phyloP scores from a whole-genome alignment of 495 filamentous ascomycete species.

The Penicillium dipodomyicola region DNA sequence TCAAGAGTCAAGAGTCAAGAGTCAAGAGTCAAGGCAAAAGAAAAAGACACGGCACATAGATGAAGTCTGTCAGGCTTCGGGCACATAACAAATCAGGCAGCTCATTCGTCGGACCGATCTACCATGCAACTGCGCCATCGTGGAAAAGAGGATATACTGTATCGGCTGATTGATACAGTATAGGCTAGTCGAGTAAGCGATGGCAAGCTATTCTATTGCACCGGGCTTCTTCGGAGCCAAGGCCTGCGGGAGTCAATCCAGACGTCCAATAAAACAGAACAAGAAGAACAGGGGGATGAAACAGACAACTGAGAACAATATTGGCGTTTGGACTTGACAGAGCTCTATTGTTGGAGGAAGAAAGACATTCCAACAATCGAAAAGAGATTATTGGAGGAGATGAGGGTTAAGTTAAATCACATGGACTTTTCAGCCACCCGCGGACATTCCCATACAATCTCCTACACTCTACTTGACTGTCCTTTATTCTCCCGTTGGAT shows the following conservation, averaged over 20 bases:
- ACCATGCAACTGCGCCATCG: conserved; percentile 11
- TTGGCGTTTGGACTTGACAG: conserved; percentile 5
- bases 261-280: neutral
- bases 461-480: too few relatives aligned
- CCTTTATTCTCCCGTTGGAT: neutral
- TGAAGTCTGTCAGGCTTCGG: conserved; percentile 20
- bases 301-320: neutral
- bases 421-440: neutral
- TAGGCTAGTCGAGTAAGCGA: conserved; percentile 18
- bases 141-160: conserved; percentile 1
- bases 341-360: neutral
- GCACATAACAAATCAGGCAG: conserved; percentile 10
- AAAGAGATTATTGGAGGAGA: conserved; percentile 7
- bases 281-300: conserved; percentile 13
- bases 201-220: conserved; percentile 10
- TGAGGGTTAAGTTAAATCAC: neutral
- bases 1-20: neutral
- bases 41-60: conserved; percentile 7
- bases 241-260: conserved; percentile 19
- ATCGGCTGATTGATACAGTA: conserved; percentile 9
- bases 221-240: conserved; percentile 16
- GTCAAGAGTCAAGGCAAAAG: neutral
- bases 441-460: neutral
- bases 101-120: conserved; percentile 13
- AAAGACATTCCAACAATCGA: neutral